These are phyloP conservation scores for Licmophora abbreviata DNA, from an alignment of 108 stramenopile genomes.

Conservation along the genomic window DNA sequence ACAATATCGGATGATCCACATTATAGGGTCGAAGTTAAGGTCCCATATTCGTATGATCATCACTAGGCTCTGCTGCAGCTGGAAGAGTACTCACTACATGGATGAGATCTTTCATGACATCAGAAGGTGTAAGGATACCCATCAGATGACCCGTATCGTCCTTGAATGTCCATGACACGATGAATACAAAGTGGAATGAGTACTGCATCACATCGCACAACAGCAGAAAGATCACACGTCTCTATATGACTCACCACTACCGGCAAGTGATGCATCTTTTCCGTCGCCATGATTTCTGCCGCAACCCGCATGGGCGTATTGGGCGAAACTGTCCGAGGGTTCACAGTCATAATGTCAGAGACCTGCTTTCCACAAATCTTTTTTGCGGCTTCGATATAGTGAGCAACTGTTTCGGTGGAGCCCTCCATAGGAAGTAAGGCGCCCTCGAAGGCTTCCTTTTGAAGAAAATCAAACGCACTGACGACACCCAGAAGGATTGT, in stretches of 20 bases:
- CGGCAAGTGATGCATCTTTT: conserved; percentile 6
- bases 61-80: too few species aligned
- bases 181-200: too few species aligned
- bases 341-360: conserved; percentile 4
- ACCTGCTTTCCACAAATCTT: conserved; percentile 6
- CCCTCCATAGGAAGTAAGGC: conserved; percentile 7
- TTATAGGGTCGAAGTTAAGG: too few species aligned
- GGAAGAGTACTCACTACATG: neutral
- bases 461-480: conserved; percentile 8
- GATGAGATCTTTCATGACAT: conserved; percentile 31
- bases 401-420: neutral
- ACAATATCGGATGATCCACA: too few species aligned
- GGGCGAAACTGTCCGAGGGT: neutral
- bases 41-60: too few species aligned
- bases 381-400: neutral
- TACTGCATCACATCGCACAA: too few species aligned
- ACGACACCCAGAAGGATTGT: conserved; percentile 2
- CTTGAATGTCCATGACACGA: too few species aligned
- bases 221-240: neutral
- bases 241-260: neutral
- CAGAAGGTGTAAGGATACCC: conserved; percentile 18
- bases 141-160: conserved; percentile 20
- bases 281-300: conserved; percentile 2
- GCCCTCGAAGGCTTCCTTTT: neutral
- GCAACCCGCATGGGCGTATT: conserved; percentile 3